Base-by-base conservation (phyloP, 768 basidiomycete genomes). In the Filobasidium floriforme region DNA sequence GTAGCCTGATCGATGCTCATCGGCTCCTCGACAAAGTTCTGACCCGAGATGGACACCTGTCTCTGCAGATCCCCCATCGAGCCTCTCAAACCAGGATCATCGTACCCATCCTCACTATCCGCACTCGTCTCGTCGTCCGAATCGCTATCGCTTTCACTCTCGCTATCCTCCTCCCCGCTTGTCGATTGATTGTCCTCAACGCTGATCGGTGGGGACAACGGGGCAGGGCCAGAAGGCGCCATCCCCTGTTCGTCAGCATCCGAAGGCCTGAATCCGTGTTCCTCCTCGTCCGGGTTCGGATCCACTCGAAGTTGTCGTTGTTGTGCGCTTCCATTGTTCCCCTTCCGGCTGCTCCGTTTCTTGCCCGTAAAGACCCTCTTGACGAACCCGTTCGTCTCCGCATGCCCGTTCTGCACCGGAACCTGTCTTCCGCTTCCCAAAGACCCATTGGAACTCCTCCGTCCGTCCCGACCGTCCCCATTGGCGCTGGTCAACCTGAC, bases 151-250 rank as follows among this genome's bases (percentile, higher is more conserved):
- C 24, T 28, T 7, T 46, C 29, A 15, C 32, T 41, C 32, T 37
- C 32, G 32, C 32, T 37, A 14, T 49, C 46, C n/a, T 57, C 24
- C 26, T 57, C 24, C 4, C 26, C 55, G n/a, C 18, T 57, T 24
- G 29, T 57, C 55, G 55, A 57, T 5, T 68, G 54, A 61, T 44
- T 32, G 7, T 71, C 74, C 32, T 59, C 68, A 1, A 74, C 72
- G 62, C 75, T 76, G n/a, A 76, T 57, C 1, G 77, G 77, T 22
- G 77, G 77, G 60, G 74, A 75, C 18, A 75, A 75, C 40, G 77
- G 77, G 18, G 75, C 59, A 52, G 59, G 59, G 1, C 46, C 37
- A 67, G 54, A 14, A 26, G 44, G 11, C 18, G 52, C 43, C 41
- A 52, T 43, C 37, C 37, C 60, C 22, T 29, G 59, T 28, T 60